Conservation (phyloP, 495 filamentous ascomycete species). For the Penicillium malachiteum region DNA sequence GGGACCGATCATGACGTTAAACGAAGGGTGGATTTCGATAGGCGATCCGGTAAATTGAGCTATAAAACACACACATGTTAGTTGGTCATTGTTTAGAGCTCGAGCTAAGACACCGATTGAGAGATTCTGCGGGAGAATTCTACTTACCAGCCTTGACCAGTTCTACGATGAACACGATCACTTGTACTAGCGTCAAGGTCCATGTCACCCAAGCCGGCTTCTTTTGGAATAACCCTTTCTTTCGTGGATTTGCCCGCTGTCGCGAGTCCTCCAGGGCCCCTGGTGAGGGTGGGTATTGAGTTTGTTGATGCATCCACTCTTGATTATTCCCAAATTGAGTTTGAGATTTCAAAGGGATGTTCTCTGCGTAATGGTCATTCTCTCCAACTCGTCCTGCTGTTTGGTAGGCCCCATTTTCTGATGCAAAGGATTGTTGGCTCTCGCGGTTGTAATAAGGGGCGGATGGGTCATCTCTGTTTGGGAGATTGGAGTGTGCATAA, state of each 20-base stretch:
- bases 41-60: conserved; percentile 55
- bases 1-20: conserved; percentile 97
- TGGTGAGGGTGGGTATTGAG: conserved; percentile 39
- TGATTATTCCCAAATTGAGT: conserved; percentile 32
- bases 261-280: conserved; percentile 21
- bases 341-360: conserved; percentile 48
- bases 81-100: background rate
- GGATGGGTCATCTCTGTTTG: conserved; percentile 28
- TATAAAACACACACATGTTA: conserved; percentile 9
- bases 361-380: conserved; percentile 50
- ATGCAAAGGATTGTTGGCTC: conserved; percentile 42
- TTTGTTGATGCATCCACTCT: conserved; percentile 45
- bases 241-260: conserved; percentile 20
- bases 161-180: conserved; percentile 88
- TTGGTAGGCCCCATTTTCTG: conserved; percentile 34
- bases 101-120: background rate
- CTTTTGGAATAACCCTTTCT: conserved; percentile 54
- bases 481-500: conserved; percentile 24
- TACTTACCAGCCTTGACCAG: conserved; percentile 74
- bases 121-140: background rate
- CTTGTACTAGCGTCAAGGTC: conserved; percentile 70
- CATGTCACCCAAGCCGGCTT: conserved; percentile 82
- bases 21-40: conserved; percentile 79
- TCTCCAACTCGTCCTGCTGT: conserved; percentile 34
- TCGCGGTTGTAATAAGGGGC: conserved; percentile 38